Base-by-base conservation (phyloP, 129 eudicot genomes). In the Flaveria robusta region DNA sequence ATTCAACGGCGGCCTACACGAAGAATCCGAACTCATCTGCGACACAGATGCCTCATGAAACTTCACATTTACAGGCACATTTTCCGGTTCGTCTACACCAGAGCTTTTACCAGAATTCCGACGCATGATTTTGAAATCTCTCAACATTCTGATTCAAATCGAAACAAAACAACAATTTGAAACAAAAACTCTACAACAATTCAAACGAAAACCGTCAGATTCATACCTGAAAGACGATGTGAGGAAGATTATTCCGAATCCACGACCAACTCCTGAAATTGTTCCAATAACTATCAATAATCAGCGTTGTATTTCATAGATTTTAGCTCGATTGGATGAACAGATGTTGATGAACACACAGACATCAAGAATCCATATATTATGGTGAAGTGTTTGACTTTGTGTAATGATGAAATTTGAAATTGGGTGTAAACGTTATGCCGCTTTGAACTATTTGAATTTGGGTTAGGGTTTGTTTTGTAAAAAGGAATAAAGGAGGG, bases 211-310 rank as follows among this genome's bases (percentile, higher is more conserved):
- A 8, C 24, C 0, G 27, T 16, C 5, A 29, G 31, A 47, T 56
- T 11, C 22, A 42, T 86, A 87, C 97, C 97, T 92, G 86, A 65
- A 79, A 77, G 93, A 86, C 51, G 90, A 87, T 62, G 81, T 76
- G 78, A 87, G 60, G 71, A 92, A 84, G 20, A 85, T 74, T 62
- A 81, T 65, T 42, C 89, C 76, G 11, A 78, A 27, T 54, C 68
- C 66, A 15, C 80, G 75, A 42, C 66, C 75, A 86, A 69, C 41
- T 59, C 85, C 87, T 80, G 89, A 80, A 88, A 88, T 88, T 77
- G 76, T 79, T 77, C 55, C n/a, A 0, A 14, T 29, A 29, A 43
- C 27, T 52, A 78, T 70, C 71, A 46, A 70, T 20, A 18, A 24
- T 7, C 46, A 47, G 43, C 22, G 65, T 20, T 41, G 54, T 27